Evolutionary conservation across 1,284 basidiomycete genomes (phyloP).

Genomic region (Flammula alnicola): DNA sequence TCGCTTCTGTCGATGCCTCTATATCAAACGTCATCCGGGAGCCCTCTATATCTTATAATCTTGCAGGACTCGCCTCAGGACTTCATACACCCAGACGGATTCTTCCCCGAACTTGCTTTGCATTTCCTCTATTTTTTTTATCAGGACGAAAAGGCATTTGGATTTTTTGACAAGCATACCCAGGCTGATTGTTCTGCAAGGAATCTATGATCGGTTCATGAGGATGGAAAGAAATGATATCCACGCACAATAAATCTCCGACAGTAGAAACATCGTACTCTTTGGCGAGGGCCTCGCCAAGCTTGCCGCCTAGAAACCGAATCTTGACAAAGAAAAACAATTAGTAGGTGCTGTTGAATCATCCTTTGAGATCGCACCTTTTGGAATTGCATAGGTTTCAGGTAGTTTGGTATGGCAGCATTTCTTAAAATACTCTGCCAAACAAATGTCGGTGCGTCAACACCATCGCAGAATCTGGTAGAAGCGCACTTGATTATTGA

Average conservation of each 20-base stretch:
- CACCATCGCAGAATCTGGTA: background rate
- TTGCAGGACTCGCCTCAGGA: slow-evolving; percentile 58
- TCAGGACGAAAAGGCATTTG: no score
- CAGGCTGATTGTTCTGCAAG: slow-evolving; percentile 18
- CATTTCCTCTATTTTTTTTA: slow-evolving; percentile 85
- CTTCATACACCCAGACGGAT: slow-evolving; percentile 91
- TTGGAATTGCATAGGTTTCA: slow-evolving; percentile 83
- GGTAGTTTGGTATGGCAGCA: slow-evolving; percentile 81
- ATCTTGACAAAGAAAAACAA: slow-evolving; percentile 60
- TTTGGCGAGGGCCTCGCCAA: slow-evolving; percentile 86
- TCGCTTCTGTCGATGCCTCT: slow-evolving; percentile 92
- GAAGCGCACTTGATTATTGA: slow-evolving; percentile 72
- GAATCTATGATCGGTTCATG: background rate
- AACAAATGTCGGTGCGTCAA: slow-evolving; percentile 5
- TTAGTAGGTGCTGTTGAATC: background rate
- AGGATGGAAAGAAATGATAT: background rate
- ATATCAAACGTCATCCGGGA: no score
- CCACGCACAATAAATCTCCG: slow-evolving; percentile 81
- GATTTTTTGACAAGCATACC: slow-evolving; percentile 12
- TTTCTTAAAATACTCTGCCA: slow-evolving; percentile 81
- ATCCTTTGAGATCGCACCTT: slow-evolving; percentile 56
- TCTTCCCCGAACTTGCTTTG: slow-evolving; percentile 85
- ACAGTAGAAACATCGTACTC: slow-evolving; percentile 91
- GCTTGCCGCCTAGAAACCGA: slow-evolving; percentile 93
- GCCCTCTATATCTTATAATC: no score